These are phyloP conservation scores for Stagonosporopsis chrysanthemi DNA, from an alignment of 2,329 filamentous ascomycete species.

Conservation along the genomic window DNA sequence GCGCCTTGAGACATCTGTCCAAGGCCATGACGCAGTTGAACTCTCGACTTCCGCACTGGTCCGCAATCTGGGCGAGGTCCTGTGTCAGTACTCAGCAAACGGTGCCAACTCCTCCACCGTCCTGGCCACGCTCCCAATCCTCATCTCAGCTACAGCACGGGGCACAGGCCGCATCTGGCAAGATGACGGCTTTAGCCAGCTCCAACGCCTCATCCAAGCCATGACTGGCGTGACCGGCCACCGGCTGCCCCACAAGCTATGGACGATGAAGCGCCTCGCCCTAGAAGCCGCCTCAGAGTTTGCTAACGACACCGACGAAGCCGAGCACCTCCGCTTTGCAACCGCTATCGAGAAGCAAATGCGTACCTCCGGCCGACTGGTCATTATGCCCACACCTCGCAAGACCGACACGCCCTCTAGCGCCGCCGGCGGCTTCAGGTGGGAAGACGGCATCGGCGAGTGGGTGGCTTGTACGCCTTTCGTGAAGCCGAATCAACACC, in stretches of 20 bases:
- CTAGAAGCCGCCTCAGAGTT: conserved; percentile 49
- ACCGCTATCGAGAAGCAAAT: conserved; percentile 44
- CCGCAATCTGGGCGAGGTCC: conserved; percentile 31
- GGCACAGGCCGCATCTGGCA: conserved; percentile 47
- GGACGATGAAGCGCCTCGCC: conserved; percentile 48
- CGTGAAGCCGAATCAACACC: conserved; percentile 29
- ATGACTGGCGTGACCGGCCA: conserved; percentile 35
- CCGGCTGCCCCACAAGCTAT: conserved; percentile 40
- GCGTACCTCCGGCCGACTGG: conserved; percentile 35
- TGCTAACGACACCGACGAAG: conserved; percentile 39
- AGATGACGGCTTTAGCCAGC: conserved; percentile 45
- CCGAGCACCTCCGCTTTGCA: conserved; percentile 40
- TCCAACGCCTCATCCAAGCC: conserved; percentile 40
- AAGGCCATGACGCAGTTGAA: conserved; percentile 6
- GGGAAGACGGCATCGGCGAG: conserved; percentile 57
- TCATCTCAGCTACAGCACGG: conserved; percentile 44
- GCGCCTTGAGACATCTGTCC: conserved; percentile 30
- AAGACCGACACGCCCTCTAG: conserved; percentile 38
- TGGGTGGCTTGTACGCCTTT: conserved; percentile 55
- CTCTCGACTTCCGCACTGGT: conserved; percentile 23
- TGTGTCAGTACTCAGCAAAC: conserved; percentile 32
- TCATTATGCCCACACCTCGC: conserved; percentile 37
- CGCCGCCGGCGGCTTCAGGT: conserved; percentile 42
- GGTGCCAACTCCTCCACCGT: conserved; percentile 31
- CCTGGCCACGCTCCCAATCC: conserved; percentile 36